Conservation (phyloP, 2,329 filamentous ascomycete genomes). For the Aspergillus fumigatiaffinis region DNA sequence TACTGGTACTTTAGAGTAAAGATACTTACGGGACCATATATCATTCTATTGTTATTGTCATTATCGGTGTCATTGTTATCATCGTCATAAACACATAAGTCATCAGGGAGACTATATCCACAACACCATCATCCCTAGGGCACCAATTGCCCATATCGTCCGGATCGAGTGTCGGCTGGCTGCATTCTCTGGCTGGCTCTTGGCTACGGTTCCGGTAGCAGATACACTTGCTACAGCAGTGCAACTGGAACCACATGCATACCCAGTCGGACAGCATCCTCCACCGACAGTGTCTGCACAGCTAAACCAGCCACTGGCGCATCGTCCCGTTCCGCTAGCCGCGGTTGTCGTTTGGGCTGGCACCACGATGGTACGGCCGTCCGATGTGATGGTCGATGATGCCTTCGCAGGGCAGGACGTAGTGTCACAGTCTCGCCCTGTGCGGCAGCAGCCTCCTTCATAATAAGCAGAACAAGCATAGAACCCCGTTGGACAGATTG, state of each 20-base stretch:
- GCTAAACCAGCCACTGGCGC: slow-evolving; percentile 74
- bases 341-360: slow-evolving; percentile 46
- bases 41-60: slow-evolving; percentile 2
- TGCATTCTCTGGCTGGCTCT: slow-evolving; percentile 29
- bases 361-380: slow-evolving; percentile 68
- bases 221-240: slow-evolving; percentile 51
- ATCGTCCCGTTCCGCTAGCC: slow-evolving; percentile 44
- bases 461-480: slow-evolving; percentile 85
- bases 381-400: slow-evolving; percentile 61
- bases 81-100: neutral
- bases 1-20: no score
- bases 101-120: slow-evolving; percentile 1
- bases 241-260: slow-evolving; percentile 70
- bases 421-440: slow-evolving; percentile 77
- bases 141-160: slow-evolving; percentile 4
- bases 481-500: slow-evolving; percentile 78
- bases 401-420: slow-evolving; percentile 69
- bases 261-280: slow-evolving; percentile 81
- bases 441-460: slow-evolving; percentile 80
- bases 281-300: slow-evolving; percentile 65
- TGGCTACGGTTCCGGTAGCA: slow-evolving; percentile 51
- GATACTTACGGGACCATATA: neutral
- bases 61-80: neutral
- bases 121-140: slow-evolving; percentile 11
- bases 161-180: slow-evolving; percentile 5